These are phyloP conservation scores for Ogataea hybrid DNA, from an alignment of 1,139 yeast species.

Conservation along the genomic window DNA sequence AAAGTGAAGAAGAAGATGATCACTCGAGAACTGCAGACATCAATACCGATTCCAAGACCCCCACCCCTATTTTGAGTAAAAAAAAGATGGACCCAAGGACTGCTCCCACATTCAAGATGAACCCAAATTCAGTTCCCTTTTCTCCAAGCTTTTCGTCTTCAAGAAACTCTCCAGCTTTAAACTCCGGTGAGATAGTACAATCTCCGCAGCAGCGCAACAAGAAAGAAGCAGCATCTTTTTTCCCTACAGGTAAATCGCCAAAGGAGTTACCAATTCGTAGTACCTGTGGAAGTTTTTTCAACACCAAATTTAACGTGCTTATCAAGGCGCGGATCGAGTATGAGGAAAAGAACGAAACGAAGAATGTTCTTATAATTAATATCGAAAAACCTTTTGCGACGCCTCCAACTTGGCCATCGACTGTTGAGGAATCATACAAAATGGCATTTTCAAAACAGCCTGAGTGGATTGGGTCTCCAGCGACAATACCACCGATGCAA, in stretches of 20 bases:
- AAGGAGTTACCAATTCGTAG: conserved; percentile 41
- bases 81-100: conserved; percentile 56
- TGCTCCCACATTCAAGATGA: conserved; percentile 61
- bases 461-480: conserved; percentile 21
- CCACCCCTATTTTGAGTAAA: conserved; percentile 21
- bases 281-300: conserved; percentile 37
- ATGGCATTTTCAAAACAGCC: conserved; percentile 40
- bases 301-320: conserved; percentile 58
- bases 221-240: conserved; percentile 31
- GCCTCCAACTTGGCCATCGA: conserved; percentile 77
- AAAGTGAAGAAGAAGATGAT: no score
- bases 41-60: conserved; percentile 2
- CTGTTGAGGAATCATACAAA: conserved; percentile 53
- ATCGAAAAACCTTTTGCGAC: conserved; percentile 69
- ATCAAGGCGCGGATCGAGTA: conserved; percentile 38
- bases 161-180: conserved; percentile 30
- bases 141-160: conserved; percentile 47
- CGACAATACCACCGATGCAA: conserved; percentile 15
- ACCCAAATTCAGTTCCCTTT: conserved; percentile 70
- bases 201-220: conserved; percentile 19
- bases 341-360: conserved; percentile 34
- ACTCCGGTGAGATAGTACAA: conserved; percentile 4
- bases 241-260: conserved; percentile 39
- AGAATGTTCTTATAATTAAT: conserved; percentile 34
- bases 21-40: no score